A percentile compares a stretch with the other conserved stretches of the same genome.
These are phyloP conservation scores for Catenaria anguillulae DNA, from an alignment of 371 early-diverging fungal genomes.

Conservation along the genomic window DNA sequence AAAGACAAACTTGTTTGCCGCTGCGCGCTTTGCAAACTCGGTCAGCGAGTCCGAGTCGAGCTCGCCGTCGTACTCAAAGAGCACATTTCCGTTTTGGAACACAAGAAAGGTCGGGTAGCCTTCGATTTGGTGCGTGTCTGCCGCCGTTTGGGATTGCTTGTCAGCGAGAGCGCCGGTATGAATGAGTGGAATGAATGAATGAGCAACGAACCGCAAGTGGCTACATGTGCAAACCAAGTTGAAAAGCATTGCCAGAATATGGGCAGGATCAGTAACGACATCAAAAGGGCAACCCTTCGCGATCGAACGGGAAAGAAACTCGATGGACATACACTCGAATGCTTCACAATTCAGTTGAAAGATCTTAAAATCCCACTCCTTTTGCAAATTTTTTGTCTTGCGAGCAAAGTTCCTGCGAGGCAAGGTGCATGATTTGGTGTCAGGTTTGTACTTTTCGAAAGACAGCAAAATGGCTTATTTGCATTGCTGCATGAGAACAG, in stretches of 20 bases:
- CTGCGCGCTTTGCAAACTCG: background rate
- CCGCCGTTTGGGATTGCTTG: too few relatives aligned
- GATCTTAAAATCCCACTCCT: background rate
- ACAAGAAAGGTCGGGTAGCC: background rate
- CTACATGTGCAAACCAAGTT: background rate
- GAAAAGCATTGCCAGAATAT: background rate
- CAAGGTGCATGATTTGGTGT: too few relatives aligned
- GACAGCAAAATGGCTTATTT: too few relatives aligned
- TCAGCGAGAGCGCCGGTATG: too few relatives aligned
- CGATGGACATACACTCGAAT: background rate
- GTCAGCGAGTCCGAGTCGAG: background rate
- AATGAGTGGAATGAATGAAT: too few relatives aligned
- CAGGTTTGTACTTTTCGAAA: too few relatives aligned
- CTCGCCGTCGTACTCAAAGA: slow-evolving; percentile 3
- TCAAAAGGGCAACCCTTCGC: too few relatives aligned
- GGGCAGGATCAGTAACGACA: too few relatives aligned
- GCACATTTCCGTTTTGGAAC: background rate
- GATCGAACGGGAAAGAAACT: too few relatives aligned
- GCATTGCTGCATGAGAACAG: too few relatives aligned
- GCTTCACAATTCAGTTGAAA: background rate
- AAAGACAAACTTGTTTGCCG: background rate
- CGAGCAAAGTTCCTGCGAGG: background rate
- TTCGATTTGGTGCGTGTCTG: background rate
- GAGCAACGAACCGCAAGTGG: background rate
- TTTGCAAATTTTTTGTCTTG: background rate